A percentile compares a stretch with the other conserved stretches of the same genome.
These are phyloP conservation scores for Excoecaria cochinchinensis DNA, from an alignment of 345 rosid species.

Conservation along the genomic window DNA sequence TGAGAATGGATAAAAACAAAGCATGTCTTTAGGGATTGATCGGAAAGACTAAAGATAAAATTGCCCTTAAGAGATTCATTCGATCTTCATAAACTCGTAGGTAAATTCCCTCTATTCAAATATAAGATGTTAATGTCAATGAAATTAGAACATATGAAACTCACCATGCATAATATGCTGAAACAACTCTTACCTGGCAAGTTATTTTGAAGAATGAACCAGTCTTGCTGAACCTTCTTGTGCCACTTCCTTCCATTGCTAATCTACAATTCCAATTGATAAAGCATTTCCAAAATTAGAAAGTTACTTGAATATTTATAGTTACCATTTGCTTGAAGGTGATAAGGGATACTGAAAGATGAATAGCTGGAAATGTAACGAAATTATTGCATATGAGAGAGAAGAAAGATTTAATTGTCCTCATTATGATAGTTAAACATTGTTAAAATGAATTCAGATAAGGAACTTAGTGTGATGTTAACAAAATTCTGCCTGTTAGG, in stretches of 20 bases:
- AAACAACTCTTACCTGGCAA: conserved; percentile 68
- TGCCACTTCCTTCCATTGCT: conserved; percentile 82
- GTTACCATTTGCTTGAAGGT: conserved; percentile 4
- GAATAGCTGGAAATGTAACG: neutral
- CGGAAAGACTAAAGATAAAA: too few species aligned
- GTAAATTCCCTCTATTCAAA: conserved; percentile 71
- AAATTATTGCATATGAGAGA: neutral
- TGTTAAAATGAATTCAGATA: neutral
- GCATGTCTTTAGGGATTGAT: too few species aligned
- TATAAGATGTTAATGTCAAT: conserved; percentile 14
- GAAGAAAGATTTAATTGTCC: neutral
- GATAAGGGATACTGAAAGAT: neutral
- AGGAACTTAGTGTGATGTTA: neutral
- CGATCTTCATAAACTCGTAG: conserved; percentile 90
- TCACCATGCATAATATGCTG: conserved; percentile 3
- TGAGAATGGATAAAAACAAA: too few species aligned
- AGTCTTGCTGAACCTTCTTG: conserved; percentile 95
- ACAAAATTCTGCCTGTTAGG: neutral
- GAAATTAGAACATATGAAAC: conserved; percentile 1
- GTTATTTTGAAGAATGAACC: conserved; percentile 95
- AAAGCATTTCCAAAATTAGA: neutral
- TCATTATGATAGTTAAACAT: neutral
- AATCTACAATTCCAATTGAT: conserved; percentile 44
- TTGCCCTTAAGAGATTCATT: conserved; percentile 92
- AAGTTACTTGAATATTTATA: neutral